These are phyloP conservation scores for Eimeria tenella DNA, from an alignment of 169 alveolate genomes.

Conservation along the genomic window DNA sequence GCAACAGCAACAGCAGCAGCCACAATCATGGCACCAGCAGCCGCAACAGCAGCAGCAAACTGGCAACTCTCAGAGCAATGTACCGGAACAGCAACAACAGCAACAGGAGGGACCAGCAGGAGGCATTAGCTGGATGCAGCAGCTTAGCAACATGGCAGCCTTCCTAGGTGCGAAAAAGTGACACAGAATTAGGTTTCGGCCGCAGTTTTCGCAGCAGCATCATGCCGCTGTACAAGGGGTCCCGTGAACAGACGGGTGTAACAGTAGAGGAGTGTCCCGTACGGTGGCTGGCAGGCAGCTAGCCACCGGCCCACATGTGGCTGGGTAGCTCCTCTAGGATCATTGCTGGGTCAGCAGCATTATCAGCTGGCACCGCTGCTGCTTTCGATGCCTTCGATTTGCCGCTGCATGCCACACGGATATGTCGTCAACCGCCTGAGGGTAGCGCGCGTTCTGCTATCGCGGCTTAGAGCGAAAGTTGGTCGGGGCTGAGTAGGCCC, in stretches of 20 bases:
- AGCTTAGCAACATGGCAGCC: constrained; percentile 80
- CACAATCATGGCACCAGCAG: constrained; percentile 50
- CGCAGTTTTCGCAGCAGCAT: background rate
- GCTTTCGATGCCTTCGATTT: background rate
- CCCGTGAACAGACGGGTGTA: background rate
- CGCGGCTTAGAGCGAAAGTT: background rate
- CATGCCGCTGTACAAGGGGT: background rate
- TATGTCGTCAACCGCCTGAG: background rate
- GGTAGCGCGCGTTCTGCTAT: background rate
- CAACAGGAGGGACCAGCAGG: constrained; percentile 37
- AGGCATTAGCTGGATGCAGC: constrained; percentile 78
- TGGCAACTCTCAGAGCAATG: constrained; percentile 3
- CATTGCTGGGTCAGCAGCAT: constrained; percentile 6
- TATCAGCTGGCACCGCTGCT: background rate
- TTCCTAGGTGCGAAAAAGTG: constrained; percentile 71
- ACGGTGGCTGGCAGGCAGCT: background rate
- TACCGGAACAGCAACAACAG: constrained; percentile 70
- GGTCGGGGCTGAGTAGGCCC: background rate
- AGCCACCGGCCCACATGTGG: background rate
- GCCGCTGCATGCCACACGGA: background rate
- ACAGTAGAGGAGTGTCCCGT: background rate
- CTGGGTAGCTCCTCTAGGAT: background rate
- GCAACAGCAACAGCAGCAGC: constrained; percentile 60
- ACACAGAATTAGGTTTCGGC: background rate
- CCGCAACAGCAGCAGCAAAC: constrained; percentile 62